A percentile compares a stretch with the other conserved stretches of the same genome.
These are phyloP conservation scores for Pythium myriotylum DNA, from an alignment of 352 stramenopile genomes.

Conservation along the genomic window DNA sequence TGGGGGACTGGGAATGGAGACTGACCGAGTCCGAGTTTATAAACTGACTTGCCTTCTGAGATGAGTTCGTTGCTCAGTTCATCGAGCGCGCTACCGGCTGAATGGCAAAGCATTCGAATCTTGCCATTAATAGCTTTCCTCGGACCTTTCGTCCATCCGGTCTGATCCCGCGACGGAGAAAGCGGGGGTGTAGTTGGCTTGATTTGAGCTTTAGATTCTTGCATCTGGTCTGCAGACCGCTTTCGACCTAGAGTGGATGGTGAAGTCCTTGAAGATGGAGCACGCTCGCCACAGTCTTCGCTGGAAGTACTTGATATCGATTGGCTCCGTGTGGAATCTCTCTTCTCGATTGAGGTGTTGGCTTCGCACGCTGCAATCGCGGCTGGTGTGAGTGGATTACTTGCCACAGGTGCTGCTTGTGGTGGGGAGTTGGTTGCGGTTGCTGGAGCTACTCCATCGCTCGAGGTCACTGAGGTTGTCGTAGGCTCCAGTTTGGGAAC, in stretches of 20 bases:
- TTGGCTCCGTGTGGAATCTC: not conserved
- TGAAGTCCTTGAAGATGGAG: not conserved
- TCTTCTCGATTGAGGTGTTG: not conserved
- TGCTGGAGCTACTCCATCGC: not conserved
- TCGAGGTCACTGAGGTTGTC: not conserved
- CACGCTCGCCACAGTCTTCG: not conserved
- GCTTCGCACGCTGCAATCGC: not conserved
- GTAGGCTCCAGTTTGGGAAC: not conserved
- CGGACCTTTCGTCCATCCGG: conserved; percentile 41
- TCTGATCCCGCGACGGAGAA: not conserved
- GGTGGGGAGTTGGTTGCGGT: not conserved
- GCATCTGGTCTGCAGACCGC: conserved; percentile 47
- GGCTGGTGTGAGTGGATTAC: too few species aligned
- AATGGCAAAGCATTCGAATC: conserved; percentile 82
- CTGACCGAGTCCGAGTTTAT: conserved; percentile 85
- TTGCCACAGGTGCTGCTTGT: not conserved
- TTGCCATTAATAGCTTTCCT: conserved; percentile 88
- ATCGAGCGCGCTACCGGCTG: conserved; percentile 76
- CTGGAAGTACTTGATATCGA: conserved; percentile 14
- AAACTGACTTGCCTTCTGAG: conserved; percentile 74
- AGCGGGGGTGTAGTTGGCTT: conserved; percentile 4
- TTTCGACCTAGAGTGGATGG: conserved; percentile 35
- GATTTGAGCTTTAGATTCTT: conserved; percentile 3
- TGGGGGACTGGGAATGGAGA: conserved; percentile 87
- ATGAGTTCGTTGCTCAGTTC: conserved; percentile 89